Evolutionary conservation across 169 alveolate species (phyloP), one percentile per base, ranked within the genome.

Genomic region (Pseudocohnilembus persalinus): DNA sequence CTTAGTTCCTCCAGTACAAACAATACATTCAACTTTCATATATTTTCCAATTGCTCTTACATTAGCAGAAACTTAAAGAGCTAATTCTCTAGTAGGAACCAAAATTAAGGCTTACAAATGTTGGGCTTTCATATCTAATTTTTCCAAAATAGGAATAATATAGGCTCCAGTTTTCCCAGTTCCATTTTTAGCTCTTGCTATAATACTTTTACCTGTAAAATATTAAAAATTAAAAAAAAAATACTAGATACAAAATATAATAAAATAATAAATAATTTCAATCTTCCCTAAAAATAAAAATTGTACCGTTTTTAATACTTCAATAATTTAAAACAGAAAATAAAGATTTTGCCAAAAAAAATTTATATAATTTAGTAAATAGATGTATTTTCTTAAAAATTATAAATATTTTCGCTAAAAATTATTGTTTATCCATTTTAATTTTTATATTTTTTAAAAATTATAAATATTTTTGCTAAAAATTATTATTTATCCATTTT

Each of bases 131-230:
- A 96, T 93, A 72, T 96, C 98, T 74, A 96, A 87, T 91, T 96
- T 96, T 85, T 98, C 99, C 81, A 99, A 92, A 31, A 98, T 90
- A 25, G 99, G 99, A 83, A 99, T 98, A 26, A 98, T 98, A 93
- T 98, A 99, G 24, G 99, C 99, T 76, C 99, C 99, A 20, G 99
- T 99, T 91, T 99, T 99, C 30, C 99, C 99, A 64, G 99, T 99
- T 25, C 99, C 99, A 73, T 98, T 98, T 90, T 99, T 99, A 25
- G 99, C 99, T 82, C 99, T 97, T 27, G 99, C 99, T 30, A 99
- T 95, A 81, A 99, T 96, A 90, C 92, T 92, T 28, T 84, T 31
- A 73, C 90, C 84, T 29, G 35, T 76, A n/a, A n/a, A n/a, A n/a
- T n/a, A n/a, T n/a, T n/a, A n/a, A n/a, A n/a, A n/a, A n/a, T n/a